Base-by-base conservation (phyloP, 352 stramenopile species). In the Phytophthora cryptogea region DNA sequence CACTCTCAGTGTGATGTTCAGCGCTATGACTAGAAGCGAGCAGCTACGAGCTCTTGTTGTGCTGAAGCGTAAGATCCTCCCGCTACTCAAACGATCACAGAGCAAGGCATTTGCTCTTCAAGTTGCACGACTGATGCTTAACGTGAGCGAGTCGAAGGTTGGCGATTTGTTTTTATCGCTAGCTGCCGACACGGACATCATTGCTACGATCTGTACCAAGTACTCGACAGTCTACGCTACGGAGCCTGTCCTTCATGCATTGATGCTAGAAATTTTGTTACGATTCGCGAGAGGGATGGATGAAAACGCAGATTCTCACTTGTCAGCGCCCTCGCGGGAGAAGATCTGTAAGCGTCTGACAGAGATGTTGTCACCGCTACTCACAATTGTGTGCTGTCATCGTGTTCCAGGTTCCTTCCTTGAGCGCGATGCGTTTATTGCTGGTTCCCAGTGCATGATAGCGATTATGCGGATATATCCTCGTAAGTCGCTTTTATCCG, bases 141-240 rank as follows among this genome's bases (percentile, higher is more conserved):
- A 72, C 43, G 20, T 88, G 30, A 82, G 77, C 50, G 32, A 59
- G 14, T 82, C 77, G 13, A 64, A 66, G 5, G 54, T 88, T 9
- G 35, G 47, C 4, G 73, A 87, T 42, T 62, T 90, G 41, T 88
- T 90, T 35, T 50, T 74, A n/a, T 83, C 81, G 4, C 63, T 90
- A 13, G 68, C 78, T 37, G 66, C 72, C 39, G 81, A 90, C 57
- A 86, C 78, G 0, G 73, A 83, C 17, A 53, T 90, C 8, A 56
- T 85, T 13, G 47, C 66, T 28, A 68, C 59, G n/a, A 74, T 87
- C 26, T 78, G 74, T 45, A 66, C 27, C 26, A 81, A 83, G 46
- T 87, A 85, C 48, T 68, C 59, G 1, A 14, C 55, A 16, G 46
- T 78, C 14, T 85, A 85, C 40, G 58, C 72, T 7, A 78, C 62